Conservation (phyloP, 1,139 yeast species). For the Geotrichum phurueaensis region DNA sequence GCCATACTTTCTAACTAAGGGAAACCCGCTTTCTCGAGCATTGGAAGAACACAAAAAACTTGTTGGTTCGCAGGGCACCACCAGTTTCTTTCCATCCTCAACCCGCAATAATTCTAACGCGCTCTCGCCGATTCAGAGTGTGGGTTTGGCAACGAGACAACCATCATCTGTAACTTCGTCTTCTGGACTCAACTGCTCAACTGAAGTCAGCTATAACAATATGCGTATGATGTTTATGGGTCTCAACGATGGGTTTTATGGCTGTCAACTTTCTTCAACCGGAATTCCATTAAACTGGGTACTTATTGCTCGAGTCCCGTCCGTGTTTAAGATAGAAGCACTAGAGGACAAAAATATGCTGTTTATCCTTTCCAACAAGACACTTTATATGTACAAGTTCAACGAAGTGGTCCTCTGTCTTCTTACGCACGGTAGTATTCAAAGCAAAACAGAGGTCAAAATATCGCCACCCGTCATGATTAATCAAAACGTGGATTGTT, state of each 20-base stretch:
- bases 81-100: neutral
- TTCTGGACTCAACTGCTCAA: constrained; percentile 8
- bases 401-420: constrained; percentile 11
- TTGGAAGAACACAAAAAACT: constrained; percentile 5
- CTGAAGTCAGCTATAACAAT: constrained; percentile 8
- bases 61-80: neutral
- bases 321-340: constrained; percentile 15
- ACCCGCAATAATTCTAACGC: neutral
- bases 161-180: neutral
- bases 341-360: constrained; percentile 12
- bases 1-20: constrained; percentile 3
- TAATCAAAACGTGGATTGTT: constrained; percentile 13
- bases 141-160: neutral
- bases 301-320: neutral
- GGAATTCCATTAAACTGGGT: constrained; percentile 14
- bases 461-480: constrained; percentile 10
- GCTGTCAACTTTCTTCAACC: constrained; percentile 6
- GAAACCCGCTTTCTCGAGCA: constrained; percentile 6
- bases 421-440: constrained; percentile 8
- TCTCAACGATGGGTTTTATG: constrained; percentile 8
- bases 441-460: constrained; percentile 7
- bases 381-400: constrained; percentile 7
- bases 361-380: constrained; percentile 7
- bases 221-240: constrained; percentile 13
- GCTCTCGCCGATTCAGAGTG: neutral